phyloP scores from a whole-genome alignment of 2,329 filamentous ascomycete species.

The Fusarium sp. region DNA sequence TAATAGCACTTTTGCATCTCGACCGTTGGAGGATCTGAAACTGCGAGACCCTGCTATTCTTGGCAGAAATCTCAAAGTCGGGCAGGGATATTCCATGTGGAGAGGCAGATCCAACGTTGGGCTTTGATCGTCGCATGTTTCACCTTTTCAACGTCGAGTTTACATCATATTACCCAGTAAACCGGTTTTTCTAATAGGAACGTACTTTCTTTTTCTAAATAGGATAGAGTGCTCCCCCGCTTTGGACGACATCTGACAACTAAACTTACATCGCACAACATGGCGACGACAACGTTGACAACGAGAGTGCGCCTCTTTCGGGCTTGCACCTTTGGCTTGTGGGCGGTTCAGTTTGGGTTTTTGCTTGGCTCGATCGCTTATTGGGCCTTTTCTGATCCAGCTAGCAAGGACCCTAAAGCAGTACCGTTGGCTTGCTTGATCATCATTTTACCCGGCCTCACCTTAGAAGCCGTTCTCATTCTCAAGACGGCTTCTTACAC shows the following conservation, averaged over 20 bases:
- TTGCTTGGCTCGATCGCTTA: not conserved
- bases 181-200: not conserved
- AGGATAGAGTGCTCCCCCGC: not conserved
- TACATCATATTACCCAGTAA: not conserved
- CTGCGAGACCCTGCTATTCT: not conserved
- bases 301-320: not conserved
- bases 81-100: slow-evolving; percentile 21
- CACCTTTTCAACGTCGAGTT: not conserved
- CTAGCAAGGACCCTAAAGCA: not conserved
- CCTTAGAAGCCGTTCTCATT: slow-evolving; percentile 37
- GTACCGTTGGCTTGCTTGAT: not conserved
- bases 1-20: not conserved
- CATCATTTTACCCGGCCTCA: not conserved
- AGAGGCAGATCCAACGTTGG: not conserved
- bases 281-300: not conserved
- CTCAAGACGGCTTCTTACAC: slow-evolving; percentile 37
- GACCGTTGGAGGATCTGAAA: not conserved
- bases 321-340: slow-evolving; percentile 10
- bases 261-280: not conserved
- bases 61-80: not conserved
- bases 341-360: slow-evolving; percentile 23
- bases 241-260: not conserved
- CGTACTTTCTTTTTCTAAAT: slow-evolving; percentile 5
- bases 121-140: slow-evolving; percentile 14
- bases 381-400: not conserved